phyloP scores from a whole-genome alignment of 2,329 filamentous ascomycete genomes.

The Fusarium xyrophilum region DNA sequence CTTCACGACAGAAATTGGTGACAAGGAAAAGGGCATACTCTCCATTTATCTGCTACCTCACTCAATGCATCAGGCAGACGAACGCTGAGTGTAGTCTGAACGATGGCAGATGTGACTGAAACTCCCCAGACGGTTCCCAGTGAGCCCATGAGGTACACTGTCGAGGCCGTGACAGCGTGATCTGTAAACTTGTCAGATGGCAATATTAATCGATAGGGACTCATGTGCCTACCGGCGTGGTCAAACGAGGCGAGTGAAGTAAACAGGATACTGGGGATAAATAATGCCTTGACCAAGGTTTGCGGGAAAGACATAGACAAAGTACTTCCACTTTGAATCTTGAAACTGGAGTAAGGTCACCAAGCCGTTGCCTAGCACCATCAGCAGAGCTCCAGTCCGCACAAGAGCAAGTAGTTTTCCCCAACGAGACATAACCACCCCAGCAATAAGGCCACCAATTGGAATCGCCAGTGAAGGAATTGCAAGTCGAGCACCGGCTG shows the following conservation, averaged over 20 bases:
- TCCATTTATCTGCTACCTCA: conserved; percentile 63
- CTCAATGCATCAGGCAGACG: conserved; percentile 61
- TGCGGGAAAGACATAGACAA: conserved; percentile 63
- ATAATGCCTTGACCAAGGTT: conserved; percentile 67
- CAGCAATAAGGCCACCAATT: conserved; percentile 62
- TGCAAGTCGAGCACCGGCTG: conserved; percentile 68
- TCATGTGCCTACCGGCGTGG: conserved; percentile 55
- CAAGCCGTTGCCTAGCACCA: conserved; percentile 61
- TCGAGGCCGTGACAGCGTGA: conserved; percentile 68
- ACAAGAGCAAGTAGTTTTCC: conserved; percentile 60
- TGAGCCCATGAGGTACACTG: conserved; percentile 68
- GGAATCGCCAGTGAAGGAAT: conserved; percentile 68
- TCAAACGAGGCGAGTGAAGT: conserved; percentile 69
- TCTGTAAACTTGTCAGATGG: conserved; percentile 49
- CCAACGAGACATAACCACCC: conserved; percentile 65
- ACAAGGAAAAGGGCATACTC: conserved; percentile 52
- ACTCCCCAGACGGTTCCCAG: conserved; percentile 71
- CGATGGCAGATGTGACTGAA: conserved; percentile 66
- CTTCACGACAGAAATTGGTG: background rate
- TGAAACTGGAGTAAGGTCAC: conserved; percentile 57
- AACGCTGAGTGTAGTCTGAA: conserved; percentile 66
- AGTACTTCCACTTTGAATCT: conserved; percentile 62
- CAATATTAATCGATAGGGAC: background rate
- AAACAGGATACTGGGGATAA: conserved; percentile 64
- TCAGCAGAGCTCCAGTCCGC: conserved; percentile 57